Evolutionary conservation across 148 eudicot genomes (phyloP).

Genomic region (Chenopodium berlandieri): DNA sequence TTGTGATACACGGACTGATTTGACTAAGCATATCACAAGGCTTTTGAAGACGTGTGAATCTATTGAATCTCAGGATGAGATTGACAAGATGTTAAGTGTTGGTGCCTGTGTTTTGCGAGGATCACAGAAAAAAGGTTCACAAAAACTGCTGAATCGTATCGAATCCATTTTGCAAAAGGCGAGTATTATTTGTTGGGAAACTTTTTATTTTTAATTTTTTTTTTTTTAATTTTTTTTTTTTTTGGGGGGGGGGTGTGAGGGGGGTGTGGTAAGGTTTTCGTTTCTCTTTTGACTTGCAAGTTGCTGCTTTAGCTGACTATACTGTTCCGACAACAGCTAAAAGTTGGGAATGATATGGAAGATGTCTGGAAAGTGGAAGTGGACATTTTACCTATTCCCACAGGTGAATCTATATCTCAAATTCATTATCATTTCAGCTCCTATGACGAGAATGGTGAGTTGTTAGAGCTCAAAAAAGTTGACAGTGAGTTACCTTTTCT

Average conservation of each 20-base stretch:
- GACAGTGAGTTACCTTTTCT: not conserved
- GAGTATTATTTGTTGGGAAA: slow-evolving; percentile 20
- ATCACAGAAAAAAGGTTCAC: slow-evolving; percentile 53
- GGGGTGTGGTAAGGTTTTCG: no score
- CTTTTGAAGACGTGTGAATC: slow-evolving; percentile 58
- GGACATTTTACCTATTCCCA: slow-evolving; percentile 21
- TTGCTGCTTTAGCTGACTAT: slow-evolving; percentile 17
- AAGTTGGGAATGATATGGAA: slow-evolving; percentile 38
- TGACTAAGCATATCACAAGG: slow-evolving; percentile 52
- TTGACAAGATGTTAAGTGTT: slow-evolving; percentile 51
- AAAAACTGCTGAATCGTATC: slow-evolving; percentile 45
- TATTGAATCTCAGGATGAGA: slow-evolving; percentile 42
- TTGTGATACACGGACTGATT: slow-evolving; percentile 78
- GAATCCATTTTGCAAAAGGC: slow-evolving; percentile 65
- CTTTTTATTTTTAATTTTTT: no score
- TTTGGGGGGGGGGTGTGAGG: not conserved
- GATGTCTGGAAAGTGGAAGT: slow-evolving; percentile 54
- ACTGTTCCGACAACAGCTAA: slow-evolving; percentile 44
- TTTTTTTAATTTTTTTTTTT: no score
- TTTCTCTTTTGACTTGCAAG: not conserved
- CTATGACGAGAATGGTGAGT: not conserved
- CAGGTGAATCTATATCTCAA: slow-evolving; percentile 42
- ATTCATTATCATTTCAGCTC: not conserved
- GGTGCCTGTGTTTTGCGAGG: slow-evolving; percentile 59
- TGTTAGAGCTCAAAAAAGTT: not conserved